phyloP scores from a whole-genome alignment of 2,329 filamentous ascomycete species.

The Alternaria longipes region DNA sequence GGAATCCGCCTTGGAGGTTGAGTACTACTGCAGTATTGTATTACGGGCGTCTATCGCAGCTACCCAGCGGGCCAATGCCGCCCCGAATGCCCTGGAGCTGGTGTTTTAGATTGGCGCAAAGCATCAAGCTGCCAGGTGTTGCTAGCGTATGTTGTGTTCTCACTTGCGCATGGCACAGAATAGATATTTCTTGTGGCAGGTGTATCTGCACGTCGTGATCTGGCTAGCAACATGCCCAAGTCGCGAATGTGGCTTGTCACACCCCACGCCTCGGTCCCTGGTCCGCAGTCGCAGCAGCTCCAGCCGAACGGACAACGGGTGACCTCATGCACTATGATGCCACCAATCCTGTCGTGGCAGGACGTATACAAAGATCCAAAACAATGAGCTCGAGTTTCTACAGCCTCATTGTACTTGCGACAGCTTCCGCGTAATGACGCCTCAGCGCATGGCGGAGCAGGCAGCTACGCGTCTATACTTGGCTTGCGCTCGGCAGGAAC shows the following conservation, averaged over 20 bases:
- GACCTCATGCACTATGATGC: constrained; percentile 27
- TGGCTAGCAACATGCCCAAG: background rate
- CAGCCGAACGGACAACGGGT: constrained; percentile 21
- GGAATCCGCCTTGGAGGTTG: constrained; percentile 1
- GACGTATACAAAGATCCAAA: constrained; percentile 1
- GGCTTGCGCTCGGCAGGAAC: constrained; percentile 35
- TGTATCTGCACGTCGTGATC: constrained; percentile 1
- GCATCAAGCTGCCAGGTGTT: constrained; percentile 14
- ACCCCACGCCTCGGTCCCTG: constrained; percentile 33
- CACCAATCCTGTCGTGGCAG: constrained; percentile 3
- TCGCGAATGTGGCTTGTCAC: constrained; percentile 39
- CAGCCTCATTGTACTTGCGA: constrained; percentile 32
- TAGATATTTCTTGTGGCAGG: background rate
- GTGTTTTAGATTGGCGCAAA: constrained; percentile 23
- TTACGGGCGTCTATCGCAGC: constrained; percentile 19
- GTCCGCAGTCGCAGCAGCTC: constrained; percentile 21
- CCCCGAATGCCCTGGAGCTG: constrained; percentile 18
- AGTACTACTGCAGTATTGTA: constrained; percentile 11
- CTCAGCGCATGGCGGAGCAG: constrained; percentile 43
- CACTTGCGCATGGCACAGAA: background rate
- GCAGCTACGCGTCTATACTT: constrained; percentile 29
- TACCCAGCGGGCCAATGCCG: constrained; percentile 25
- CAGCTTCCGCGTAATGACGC: constrained; percentile 43
- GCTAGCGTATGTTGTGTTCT: background rate
- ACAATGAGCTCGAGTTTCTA: background rate